Evolutionary conservation across 2,329 filamentous ascomycete genomes (phyloP).

Genomic region (Curvularia hawaiiensis): DNA sequence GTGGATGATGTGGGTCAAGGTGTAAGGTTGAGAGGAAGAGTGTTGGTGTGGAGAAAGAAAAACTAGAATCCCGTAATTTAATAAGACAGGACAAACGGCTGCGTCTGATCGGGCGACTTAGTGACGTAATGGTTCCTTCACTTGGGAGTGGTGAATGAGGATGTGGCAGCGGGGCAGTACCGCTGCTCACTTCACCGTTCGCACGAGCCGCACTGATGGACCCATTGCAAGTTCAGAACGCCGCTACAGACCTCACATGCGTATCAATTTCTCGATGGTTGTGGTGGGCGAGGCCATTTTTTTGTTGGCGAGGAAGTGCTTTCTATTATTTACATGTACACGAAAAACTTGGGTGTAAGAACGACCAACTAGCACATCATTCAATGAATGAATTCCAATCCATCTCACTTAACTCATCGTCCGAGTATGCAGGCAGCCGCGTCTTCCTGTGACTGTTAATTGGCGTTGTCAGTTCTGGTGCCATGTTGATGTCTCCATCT

Average conservation of each 20-base stretch:
- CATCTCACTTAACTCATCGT: conserved; percentile 16
- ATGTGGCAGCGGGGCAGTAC: neutral
- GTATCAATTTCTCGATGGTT: neutral
- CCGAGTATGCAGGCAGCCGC: neutral
- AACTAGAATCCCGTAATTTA: neutral
- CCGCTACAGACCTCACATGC: neutral
- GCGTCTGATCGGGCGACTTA: neutral
- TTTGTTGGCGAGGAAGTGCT: neutral
- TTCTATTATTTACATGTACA: neutral
- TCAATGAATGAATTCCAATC: conserved; percentile 16
- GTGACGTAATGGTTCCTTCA: neutral
- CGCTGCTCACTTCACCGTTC: neutral
- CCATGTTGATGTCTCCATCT: neutral
- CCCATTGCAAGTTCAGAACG: neutral
- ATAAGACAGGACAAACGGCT: neutral
- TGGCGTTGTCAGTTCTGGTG: neutral
- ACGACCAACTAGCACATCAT: neutral
- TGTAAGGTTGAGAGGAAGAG: neutral
- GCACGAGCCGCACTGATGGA: neutral
- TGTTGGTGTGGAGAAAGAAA: neutral
- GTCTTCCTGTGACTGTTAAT: neutral
- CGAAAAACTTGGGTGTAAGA: neutral
- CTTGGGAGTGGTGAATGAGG: neutral
- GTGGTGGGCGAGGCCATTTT: neutral
- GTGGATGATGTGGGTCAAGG: neutral